These are phyloP conservation scores for Amaranthus tricolor DNA, from an alignment of 179 eudicot species.

Conservation along the genomic window DNA sequence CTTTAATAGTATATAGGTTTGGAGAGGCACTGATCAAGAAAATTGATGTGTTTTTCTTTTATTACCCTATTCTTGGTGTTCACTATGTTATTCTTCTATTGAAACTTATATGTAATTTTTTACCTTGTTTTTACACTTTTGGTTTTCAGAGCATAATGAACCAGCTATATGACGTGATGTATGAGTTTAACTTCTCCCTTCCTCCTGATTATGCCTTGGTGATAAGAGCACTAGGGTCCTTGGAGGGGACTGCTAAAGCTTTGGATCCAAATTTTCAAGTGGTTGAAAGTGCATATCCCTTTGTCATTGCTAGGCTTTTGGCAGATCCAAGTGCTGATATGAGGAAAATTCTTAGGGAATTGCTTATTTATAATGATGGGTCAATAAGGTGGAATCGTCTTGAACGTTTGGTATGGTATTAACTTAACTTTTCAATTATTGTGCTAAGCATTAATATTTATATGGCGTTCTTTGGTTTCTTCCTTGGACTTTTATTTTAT, in stretches of 20 bases:
- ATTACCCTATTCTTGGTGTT: background rate
- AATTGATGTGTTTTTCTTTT: background rate
- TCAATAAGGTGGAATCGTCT: slow-evolving; percentile 94
- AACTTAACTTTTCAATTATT: slow-evolving; percentile 5
- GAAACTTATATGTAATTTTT: background rate
- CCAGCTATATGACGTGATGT: slow-evolving; percentile 93
- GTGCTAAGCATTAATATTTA: background rate
- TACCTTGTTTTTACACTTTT: slow-evolving; percentile 1
- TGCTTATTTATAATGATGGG: slow-evolving; percentile 88
- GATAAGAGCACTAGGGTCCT: slow-evolving; percentile 93
- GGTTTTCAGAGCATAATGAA: slow-evolving; percentile 84
- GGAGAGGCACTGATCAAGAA: too few relatives aligned
- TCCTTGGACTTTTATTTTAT: background rate
- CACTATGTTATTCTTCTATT: background rate
- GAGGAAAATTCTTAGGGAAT: slow-evolving; percentile 83
- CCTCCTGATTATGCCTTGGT: slow-evolving; percentile 99
- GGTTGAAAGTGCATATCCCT: slow-evolving; percentile 94
- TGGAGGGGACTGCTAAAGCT: slow-evolving; percentile 97
- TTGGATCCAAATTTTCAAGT: slow-evolving; percentile 91
- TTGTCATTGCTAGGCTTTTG: slow-evolving; percentile 88
- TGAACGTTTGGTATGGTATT: slow-evolving; percentile 71
- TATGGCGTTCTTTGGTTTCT: background rate
- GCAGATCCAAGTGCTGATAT: slow-evolving; percentile 92
- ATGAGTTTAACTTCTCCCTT: slow-evolving; percentile 83
- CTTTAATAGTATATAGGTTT: too few relatives aligned